phyloP scores from a whole-genome alignment of 345 rosid species.

The Gynandropsis gynandra region DNA sequence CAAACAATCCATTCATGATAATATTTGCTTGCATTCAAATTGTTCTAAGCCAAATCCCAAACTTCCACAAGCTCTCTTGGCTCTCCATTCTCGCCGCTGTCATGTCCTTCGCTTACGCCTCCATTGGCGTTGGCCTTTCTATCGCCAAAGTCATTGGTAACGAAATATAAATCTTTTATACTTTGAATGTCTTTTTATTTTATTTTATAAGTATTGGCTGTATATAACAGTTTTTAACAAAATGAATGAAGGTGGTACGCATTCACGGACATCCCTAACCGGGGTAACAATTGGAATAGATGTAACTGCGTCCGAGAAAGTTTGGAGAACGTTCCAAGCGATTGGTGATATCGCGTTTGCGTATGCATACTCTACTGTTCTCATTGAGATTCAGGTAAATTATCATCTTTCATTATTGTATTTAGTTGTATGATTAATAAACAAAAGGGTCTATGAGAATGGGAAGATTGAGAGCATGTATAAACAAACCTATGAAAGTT shows the following conservation, averaged over 20 bases:
- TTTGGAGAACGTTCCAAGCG: conserved; percentile 76
- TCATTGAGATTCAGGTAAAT: conserved; percentile 76
- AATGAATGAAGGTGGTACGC: conserved; percentile 25
- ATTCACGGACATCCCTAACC: conserved; percentile 40
- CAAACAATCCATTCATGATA: conserved; percentile 59
- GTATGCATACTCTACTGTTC: conserved; percentile 68
- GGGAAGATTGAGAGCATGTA: neutral
- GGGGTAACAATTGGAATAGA: conserved; percentile 57
- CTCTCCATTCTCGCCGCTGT: conserved; percentile 77
- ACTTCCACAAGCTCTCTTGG: conserved; percentile 83
- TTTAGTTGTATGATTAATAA: neutral
- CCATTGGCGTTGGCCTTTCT: conserved; percentile 73
- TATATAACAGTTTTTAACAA: neutral
- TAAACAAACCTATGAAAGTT: no score
- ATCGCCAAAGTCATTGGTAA: conserved; percentile 45
- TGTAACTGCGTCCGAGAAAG: conserved; percentile 61
- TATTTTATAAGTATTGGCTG: neutral
- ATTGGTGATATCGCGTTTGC: conserved; percentile 86
- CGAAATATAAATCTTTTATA: neutral
- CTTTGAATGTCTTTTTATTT: neutral
- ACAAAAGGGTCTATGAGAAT: neutral
- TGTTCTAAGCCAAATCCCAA: conserved; percentile 73
- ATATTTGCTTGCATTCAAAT: conserved; percentile 63
- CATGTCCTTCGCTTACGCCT: conserved; percentile 78
- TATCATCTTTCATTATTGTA: neutral